Evolutionary conservation across 2,329 filamentous ascomycete species (phyloP), one percentile per base, ranked within the genome.

Genomic region (Arachnomyces sp.): DNA sequence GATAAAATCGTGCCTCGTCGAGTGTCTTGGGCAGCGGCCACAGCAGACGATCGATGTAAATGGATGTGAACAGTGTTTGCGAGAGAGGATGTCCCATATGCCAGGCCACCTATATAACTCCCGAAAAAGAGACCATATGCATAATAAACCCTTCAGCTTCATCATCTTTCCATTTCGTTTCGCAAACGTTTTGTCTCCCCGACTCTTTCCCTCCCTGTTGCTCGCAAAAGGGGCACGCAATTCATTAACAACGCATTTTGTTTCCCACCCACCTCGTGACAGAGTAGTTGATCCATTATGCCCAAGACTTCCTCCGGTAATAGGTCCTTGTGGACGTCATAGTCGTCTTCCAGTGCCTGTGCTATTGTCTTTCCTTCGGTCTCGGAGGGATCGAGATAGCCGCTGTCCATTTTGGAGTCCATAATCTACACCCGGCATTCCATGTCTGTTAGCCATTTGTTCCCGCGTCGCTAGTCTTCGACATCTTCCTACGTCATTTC

Each of bases 331-430:
- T 77, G 68, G 31, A 88, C 77, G 55, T 95, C 82, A 61, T 90
- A 94, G 37, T 84, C 75, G 47, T 90, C 83, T 44, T 94, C 86
- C 28, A 90, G 75, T n/a, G 80, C 79, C 42, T 62, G 21, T 9
- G 21, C 21, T 25, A 25, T 25, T 25, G 21, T 25, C 21, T 25
- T 25, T 25, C 21, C 21, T 25, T 25, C 21, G 47, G 43, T 61
- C 55, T 95, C 86, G 21, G 82, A 84, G 6, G 83, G 78, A 14
- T 78, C 74, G 5, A 93, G 71, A 49, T 83, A 88, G 18, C 92
- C 92, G 57, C 87, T 95, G 63, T 98, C 92, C 92, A 98, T 98
- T 66, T 96, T 98, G 1, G 86, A 82, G 57, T 98, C 92, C 86
- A 95, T 95, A 53, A 98, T 95, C 92, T 98, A 54, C n/a, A 9